A percentile compares a stretch with the other conserved stretches of the same genome.
Conservation (phyloP, 768 basidiomycete species). For the Goffeauzyma gilvescens region DNA sequence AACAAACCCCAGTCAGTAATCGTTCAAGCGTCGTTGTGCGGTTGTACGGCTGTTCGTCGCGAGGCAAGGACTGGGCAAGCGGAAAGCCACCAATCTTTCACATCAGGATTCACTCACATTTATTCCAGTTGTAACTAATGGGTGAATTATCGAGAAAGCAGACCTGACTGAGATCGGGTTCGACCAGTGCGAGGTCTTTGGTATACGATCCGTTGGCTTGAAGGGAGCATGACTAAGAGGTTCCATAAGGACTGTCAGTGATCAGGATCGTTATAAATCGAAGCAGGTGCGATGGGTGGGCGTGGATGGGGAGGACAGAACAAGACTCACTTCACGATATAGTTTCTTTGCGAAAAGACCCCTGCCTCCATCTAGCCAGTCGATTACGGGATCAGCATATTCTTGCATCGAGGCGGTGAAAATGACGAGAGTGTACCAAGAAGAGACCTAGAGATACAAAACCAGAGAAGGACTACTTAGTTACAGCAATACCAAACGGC, state of each 20-base stretch:
- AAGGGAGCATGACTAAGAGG: conserved; percentile 64
- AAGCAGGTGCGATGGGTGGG: no score
- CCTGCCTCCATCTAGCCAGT: conserved; percentile 90
- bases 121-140: conserved; percentile 72
- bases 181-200: conserved; percentile 75
- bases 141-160: conserved; percentile 95
- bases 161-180: conserved; percentile 74
- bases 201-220: conserved; percentile 83
- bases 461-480: background rate
- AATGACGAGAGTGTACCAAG: conserved; percentile 96
- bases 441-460: conserved; percentile 51
- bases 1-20: background rate
- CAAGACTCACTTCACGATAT: conserved; percentile 62
- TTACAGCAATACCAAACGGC: background rate
- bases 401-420: conserved; percentile 99
- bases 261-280: no score
- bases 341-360: conserved; percentile 73
- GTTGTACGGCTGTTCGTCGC: background rate
- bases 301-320: background rate
- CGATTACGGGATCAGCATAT: conserved; percentile 98
- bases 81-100: background rate
- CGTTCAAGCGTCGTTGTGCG: no score
- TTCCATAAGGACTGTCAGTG: no score
- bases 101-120: conserved; percentile 42
- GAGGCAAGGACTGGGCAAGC: background rate